Conservation (phyloP, 345 rosid genomes). For the Alliaria petiolata region DNA sequence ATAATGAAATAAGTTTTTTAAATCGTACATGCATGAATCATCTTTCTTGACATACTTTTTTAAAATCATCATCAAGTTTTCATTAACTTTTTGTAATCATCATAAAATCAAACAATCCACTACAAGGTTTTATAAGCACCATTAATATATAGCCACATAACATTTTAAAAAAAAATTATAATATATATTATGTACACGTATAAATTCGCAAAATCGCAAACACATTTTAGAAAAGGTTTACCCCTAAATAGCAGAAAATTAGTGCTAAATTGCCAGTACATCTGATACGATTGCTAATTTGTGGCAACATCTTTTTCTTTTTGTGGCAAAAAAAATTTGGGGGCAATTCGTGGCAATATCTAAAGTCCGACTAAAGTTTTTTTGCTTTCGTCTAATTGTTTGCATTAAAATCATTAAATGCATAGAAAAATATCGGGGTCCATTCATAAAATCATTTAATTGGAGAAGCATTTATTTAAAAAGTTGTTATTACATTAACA, state of each 20-base stretch:
- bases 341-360: background rate
- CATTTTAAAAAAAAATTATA: too few relatives aligned
- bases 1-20: too few relatives aligned
- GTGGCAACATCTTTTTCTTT: background rate
- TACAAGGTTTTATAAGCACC: too few relatives aligned
- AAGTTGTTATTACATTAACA: conserved; percentile 16
- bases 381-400: background rate
- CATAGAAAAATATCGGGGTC: conserved; percentile 15
- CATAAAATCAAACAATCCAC: too few relatives aligned
- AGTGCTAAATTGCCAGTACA: background rate
- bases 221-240: background rate
- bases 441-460: conserved; percentile 9
- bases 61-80: too few relatives aligned
- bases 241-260: background rate
- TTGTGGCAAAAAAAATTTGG: background rate
- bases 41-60: too few relatives aligned
- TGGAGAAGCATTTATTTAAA: background rate
- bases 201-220: background rate
- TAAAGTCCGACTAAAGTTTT: background rate
- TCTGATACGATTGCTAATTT: background rate
- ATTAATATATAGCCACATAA: too few relatives aligned
- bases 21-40: too few relatives aligned
- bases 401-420: conserved; percentile 14
- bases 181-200: background rate
- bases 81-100: too few relatives aligned